Percentiles rank a stretch among this genome's conserved stretches.
Conservation (phyloP, 2,329 filamentous ascomycete species). For the Apiospora koreana region DNA sequence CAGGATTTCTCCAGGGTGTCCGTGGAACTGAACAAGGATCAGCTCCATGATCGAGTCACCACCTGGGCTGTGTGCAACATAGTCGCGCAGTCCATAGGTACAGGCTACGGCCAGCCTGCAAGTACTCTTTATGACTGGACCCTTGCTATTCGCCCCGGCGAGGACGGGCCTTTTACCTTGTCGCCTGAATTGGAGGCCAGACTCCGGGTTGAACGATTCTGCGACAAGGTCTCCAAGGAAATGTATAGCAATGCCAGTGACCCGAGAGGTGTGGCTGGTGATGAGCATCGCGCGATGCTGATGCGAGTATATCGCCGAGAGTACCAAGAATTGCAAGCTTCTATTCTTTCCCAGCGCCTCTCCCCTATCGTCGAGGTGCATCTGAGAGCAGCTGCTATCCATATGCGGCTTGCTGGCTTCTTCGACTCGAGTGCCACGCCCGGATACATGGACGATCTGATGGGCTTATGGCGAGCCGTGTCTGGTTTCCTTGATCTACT, state of each 20-base stretch:
- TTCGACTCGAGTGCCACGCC: constrained; percentile 75
- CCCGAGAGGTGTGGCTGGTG: constrained; percentile 67
- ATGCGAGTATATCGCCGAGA: constrained; percentile 68
- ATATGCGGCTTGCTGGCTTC: constrained; percentile 77
- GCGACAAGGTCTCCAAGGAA: constrained; percentile 76
- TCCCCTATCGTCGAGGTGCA: constrained; percentile 65
- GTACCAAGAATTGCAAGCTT: constrained; percentile 62
- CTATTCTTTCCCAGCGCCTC: constrained; percentile 58
- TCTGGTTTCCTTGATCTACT: constrained; percentile 69
- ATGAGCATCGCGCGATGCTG: constrained; percentile 66
- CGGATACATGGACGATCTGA: constrained; percentile 72
- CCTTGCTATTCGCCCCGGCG: constrained; percentile 60
- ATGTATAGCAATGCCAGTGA: constrained; percentile 79
- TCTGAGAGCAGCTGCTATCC: constrained; percentile 71
- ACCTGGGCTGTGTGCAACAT: constrained; percentile 88
- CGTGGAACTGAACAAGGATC: constrained; percentile 74
- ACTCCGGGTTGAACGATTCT: constrained; percentile 72
- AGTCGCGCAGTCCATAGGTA: constrained; percentile 79
- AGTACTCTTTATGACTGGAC: constrained; percentile 79
- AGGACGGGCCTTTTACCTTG: constrained; percentile 60
- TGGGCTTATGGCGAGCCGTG: constrained; percentile 73
- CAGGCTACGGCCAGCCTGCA: constrained; percentile 79
- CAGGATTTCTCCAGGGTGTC: constrained; percentile 80
- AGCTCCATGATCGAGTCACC: constrained; percentile 74
- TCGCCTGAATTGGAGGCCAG: constrained; percentile 65